Evolutionary conservation across 495 filamentous ascomycete genomes (phyloP).

Genomic region (Hyaloscypha finlandica): DNA sequence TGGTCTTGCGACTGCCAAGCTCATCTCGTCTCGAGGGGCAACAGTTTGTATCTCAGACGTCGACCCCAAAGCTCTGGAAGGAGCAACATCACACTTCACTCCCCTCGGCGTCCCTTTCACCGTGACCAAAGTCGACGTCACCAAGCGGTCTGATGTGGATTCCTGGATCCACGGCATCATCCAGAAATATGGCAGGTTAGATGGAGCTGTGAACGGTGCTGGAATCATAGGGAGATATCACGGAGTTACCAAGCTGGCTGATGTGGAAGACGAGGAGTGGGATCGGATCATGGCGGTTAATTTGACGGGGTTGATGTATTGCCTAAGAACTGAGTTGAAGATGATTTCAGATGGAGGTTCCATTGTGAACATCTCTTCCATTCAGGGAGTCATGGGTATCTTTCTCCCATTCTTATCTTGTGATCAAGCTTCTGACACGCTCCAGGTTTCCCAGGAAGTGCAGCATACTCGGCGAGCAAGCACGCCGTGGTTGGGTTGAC

Average conservation of each 20-base stretch:
- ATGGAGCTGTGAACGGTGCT: conserved; percentile 55
- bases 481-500: conserved; percentile 56
- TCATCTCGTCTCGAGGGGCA: conserved; percentile 44
- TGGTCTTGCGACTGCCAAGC: conserved; percentile 50
- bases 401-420: neutral
- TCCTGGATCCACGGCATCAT: conserved; percentile 38
- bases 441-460: conserved; percentile 36
- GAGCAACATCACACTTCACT: conserved; percentile 29
- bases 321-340: conserved; percentile 54
- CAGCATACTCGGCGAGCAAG: conserved; percentile 57
- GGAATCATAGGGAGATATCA: conserved; percentile 45
- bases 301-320: conserved; percentile 59
- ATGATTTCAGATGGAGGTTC: conserved; percentile 42
- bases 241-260: conserved; percentile 38
- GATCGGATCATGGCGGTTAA: conserved; percentile 56
- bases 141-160: conserved; percentile 32
- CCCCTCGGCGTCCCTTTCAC: conserved; percentile 14
- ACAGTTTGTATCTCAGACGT: conserved; percentile 49
- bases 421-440: conserved; percentile 37
- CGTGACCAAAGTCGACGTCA: conserved; percentile 42
- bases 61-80: conserved; percentile 33
- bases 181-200: conserved; percentile 40
- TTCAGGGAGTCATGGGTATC: conserved; percentile 37
- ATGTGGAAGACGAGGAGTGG: conserved; percentile 51
- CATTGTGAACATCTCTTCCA: conserved; percentile 35